Evolutionary conservation across 2,329 filamentous ascomycete species (phyloP).

Genomic region (Colletotrichum cuscutae): DNA sequence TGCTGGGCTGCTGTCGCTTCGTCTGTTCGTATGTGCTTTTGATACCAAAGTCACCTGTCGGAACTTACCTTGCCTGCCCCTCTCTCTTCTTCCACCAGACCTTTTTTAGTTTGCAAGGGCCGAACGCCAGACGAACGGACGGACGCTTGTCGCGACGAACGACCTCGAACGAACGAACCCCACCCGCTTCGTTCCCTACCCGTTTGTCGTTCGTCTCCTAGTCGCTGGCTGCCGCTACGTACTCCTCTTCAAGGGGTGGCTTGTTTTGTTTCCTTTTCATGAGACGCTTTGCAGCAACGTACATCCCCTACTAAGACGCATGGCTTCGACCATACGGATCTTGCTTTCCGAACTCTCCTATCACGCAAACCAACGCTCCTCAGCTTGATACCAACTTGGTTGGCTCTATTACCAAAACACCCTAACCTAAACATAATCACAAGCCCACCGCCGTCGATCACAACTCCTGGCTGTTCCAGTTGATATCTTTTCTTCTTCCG

Average conservation of each 20-base stretch:
- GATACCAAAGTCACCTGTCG: neutral
- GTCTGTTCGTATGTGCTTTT: neutral
- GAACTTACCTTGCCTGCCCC: neutral
- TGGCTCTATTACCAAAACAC: neutral
- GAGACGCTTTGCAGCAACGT: neutral
- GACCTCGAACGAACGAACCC: neutral
- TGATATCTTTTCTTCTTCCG: neutral
- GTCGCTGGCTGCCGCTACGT: neutral
- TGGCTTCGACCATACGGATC: conserved; percentile 3
- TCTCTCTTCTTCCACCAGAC: neutral
- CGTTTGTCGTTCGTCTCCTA: neutral
- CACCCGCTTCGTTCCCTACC: neutral
- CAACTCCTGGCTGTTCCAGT: neutral
- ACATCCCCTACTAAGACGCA: neutral
- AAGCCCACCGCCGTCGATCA: neutral
- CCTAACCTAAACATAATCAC: conserved; percentile 4
- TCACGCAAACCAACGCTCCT: neutral
- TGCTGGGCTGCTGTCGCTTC: neutral
- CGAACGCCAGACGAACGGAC: conserved; percentile 28
- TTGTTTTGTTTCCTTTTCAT: neutral
- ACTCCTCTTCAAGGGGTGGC: conserved; percentile 10
- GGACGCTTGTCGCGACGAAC: conserved; percentile 11
- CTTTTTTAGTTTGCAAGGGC: neutral
- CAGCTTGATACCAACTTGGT: neutral
- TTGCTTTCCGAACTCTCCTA: neutral